phyloP scores from a whole-genome alignment of 129 eudicot genomes.

The Flaveria robusta region DNA sequence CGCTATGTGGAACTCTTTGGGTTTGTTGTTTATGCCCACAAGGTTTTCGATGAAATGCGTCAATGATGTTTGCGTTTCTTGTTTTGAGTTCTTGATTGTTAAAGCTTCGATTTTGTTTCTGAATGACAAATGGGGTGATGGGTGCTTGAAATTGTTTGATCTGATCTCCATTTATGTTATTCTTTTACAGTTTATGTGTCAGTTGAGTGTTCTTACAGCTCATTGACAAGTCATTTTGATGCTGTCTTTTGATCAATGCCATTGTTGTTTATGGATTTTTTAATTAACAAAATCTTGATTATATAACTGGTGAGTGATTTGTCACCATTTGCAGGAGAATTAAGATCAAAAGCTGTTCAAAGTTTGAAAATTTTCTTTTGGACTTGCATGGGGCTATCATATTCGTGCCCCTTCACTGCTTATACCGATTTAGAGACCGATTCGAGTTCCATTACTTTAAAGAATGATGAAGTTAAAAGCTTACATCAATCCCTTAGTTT shows the following conservation, averaged over 20 bases:
- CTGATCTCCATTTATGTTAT: constrained; percentile 21
- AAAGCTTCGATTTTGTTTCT: constrained; percentile 17
- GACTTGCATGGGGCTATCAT: constrained; percentile 80
- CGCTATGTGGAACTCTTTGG: neutral
- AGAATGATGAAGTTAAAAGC: constrained; percentile 38
- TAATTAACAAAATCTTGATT: constrained; percentile 24
- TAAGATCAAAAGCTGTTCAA: constrained; percentile 30
- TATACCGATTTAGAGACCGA: constrained; percentile 52
- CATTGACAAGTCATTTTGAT: constrained; percentile 24
- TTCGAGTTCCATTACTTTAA: constrained; percentile 30
- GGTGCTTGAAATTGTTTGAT: constrained; percentile 18
- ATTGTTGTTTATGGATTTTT: neutral
- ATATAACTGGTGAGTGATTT: constrained; percentile 21
- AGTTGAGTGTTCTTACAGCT: constrained; percentile 35
- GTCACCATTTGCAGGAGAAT: constrained; percentile 37
- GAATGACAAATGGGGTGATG: neutral
- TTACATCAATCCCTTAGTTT: constrained; percentile 45
- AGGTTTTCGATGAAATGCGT: constrained; percentile 25
- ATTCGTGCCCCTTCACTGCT: constrained; percentile 67
- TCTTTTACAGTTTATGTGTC: constrained; percentile 27
- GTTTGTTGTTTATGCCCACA: neutral
- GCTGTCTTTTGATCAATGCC: constrained; percentile 26
- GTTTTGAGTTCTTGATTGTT: constrained; percentile 10
- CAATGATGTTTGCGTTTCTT: constrained; percentile 12
- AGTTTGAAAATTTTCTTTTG: constrained; percentile 4